Evolutionary conservation across 2,329 filamentous ascomycete species (phyloP).

Genomic region (Didymellaceae sp.): DNA sequence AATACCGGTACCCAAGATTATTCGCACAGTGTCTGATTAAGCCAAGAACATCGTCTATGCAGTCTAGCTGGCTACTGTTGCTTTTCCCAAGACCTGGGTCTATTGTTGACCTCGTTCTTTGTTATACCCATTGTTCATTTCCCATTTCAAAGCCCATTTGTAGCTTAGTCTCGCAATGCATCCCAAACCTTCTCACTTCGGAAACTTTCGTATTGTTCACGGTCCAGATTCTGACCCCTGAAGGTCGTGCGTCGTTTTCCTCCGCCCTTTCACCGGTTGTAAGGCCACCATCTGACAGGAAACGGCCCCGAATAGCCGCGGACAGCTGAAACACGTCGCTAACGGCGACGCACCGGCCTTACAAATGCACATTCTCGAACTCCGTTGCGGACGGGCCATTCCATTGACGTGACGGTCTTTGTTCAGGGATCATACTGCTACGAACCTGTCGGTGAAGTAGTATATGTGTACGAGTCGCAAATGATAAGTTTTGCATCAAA

Average conservation of each 20-base stretch:
- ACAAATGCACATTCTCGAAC: not conserved
- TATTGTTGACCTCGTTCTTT: slow-evolving; percentile 3
- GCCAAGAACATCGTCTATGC: not conserved
- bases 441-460: too few relatives aligned
- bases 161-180: not conserved
- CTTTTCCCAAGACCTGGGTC: not conserved
- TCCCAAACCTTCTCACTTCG: not conserved
- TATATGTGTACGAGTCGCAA: too few relatives aligned
- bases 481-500: too few relatives aligned
- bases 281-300: slow-evolving; percentile 10
- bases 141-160: not conserved
- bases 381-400: not conserved
- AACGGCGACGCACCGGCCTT: not conserved
- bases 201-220: too few relatives aligned
- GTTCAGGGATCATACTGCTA: too few relatives aligned
- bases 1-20: slow-evolving; percentile 38
- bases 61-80: not conserved
- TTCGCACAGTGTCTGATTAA: slow-evolving; percentile 36
- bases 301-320: not conserved
- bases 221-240: too few relatives aligned
- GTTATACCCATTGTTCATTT: slow-evolving; percentile 11
- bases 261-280: not conserved
- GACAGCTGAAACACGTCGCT: slow-evolving; percentile 4
- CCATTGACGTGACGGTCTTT: not conserved
- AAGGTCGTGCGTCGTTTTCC: not conserved